phyloP scores from a whole-genome alignment of 2,329 filamentous ascomycete genomes.

The Huntiella savannae region DNA sequence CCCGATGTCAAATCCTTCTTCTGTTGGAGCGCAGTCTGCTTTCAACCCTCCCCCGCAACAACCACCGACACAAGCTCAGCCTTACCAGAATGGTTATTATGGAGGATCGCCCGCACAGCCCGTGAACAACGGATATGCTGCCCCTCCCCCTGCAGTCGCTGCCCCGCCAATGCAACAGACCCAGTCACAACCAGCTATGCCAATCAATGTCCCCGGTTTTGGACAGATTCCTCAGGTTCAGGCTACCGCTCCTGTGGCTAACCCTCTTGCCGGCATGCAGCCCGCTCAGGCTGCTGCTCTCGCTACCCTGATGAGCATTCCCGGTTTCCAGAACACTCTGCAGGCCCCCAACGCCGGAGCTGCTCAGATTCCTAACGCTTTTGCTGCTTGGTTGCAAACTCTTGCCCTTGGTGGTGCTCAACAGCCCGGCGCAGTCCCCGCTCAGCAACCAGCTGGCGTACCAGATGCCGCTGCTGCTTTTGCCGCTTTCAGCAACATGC shows the following conservation, averaged over 20 bases:
- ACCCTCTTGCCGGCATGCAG: not conserved
- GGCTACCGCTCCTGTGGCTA: not conserved
- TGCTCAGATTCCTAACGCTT: constrained; percentile 1
- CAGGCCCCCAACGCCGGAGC: not conserved
- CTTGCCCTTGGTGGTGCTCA: constrained; percentile 6
- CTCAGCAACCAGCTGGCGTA: not conserved
- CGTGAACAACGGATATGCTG: constrained; percentile 5
- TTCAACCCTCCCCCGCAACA: constrained; percentile 17
- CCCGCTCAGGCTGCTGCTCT: constrained; percentile 9
- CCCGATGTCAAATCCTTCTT: constrained; percentile 23
- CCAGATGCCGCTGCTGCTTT: not conserved
- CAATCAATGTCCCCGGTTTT: constrained; percentile 4
- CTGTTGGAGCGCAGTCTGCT: constrained; percentile 15
- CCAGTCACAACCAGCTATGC: constrained; percentile 6
- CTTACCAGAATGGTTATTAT: constrained; percentile 5
- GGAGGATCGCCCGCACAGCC: not conserved
- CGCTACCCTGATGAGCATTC: constrained; percentile 7
- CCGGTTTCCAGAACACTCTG: constrained; percentile 4
- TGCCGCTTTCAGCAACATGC: not conserved
- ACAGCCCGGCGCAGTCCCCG: not conserved
- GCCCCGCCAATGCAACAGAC: constrained; percentile 4
- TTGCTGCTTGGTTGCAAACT: constrained; percentile 9
- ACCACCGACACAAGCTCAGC: constrained; percentile 14
- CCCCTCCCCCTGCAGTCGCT: constrained; percentile 14
- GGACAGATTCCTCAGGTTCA: constrained; percentile 15